A percentile compares a stretch with the other conserved stretches of the same genome.
Evolutionary conservation across 371 early-diverging fungal species (phyloP).

Genomic region (Mortierella sp.): DNA sequence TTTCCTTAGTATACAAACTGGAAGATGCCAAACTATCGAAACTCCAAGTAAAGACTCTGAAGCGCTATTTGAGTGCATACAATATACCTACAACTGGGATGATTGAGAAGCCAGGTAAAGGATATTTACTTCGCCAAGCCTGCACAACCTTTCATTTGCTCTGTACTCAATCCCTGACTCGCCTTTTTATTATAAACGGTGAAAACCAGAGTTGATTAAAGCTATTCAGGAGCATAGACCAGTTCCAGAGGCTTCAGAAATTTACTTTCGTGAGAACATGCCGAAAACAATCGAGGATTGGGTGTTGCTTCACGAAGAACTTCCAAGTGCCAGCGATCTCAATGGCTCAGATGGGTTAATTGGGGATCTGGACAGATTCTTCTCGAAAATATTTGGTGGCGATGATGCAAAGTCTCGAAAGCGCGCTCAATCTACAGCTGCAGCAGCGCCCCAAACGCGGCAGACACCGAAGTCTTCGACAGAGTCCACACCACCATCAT

Average conservation of each 20-base stretch:
- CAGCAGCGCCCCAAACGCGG: not conserved
- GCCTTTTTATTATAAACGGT: not conserved
- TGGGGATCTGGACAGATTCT: slow-evolving; percentile 44
- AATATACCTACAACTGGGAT: slow-evolving; percentile 35
- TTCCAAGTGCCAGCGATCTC: slow-evolving; percentile 4
- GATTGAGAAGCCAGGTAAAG: slow-evolving; percentile 41
- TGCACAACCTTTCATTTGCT: not conserved
- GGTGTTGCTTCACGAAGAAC: slow-evolving; percentile 17
- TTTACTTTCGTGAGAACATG: slow-evolving; percentile 37
- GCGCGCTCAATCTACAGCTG: not conserved
- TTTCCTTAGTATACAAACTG: slow-evolving; percentile 33
- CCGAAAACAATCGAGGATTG: slow-evolving; percentile 37
- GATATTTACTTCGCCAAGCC: not conserved
- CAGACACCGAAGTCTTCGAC: slow-evolving; percentile 2
- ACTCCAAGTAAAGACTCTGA: slow-evolving; percentile 46
- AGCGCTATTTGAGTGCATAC: slow-evolving; percentile 42
- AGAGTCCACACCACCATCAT: not conserved
- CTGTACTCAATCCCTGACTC: not conserved
- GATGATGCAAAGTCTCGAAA: slow-evolving; percentile 9
- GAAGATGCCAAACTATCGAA: slow-evolving; percentile 25
- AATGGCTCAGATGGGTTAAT: slow-evolving; percentile 5
- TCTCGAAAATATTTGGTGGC: slow-evolving; percentile 26
- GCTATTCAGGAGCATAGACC: slow-evolving; percentile 37
- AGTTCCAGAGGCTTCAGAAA: slow-evolving; percentile 32
- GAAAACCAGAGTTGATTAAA: slow-evolving; percentile 38